Conservation (phyloP, 2,329 filamentous ascomycete species). For the Penicillium vulpinum region DNA sequence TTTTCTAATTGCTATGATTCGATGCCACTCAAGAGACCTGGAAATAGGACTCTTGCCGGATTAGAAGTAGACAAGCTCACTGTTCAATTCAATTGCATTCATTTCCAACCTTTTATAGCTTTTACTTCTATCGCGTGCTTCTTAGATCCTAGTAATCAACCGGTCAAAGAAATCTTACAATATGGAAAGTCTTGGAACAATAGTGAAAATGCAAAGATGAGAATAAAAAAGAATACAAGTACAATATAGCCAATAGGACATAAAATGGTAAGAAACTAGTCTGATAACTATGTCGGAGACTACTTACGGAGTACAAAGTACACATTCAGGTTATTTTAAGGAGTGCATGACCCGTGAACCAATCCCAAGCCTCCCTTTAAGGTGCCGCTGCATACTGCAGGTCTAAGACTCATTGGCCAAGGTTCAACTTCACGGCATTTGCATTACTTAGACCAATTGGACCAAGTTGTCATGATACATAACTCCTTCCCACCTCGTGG, state of each 20-base stretch:
- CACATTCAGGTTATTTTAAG: background rate
- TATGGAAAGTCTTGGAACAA: no score
- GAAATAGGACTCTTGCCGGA: no score
- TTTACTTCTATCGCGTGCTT: no score
- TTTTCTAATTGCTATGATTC: no score
- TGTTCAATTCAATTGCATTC: no score
- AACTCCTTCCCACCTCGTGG: conserved; percentile 23
- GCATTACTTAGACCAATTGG: background rate
- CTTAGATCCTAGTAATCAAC: no score
- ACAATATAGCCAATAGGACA: background rate
- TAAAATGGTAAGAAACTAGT: background rate
- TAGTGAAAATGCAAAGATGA: background rate
- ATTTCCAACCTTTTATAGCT: no score
- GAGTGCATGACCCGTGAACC: background rate
- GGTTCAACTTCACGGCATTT: background rate
- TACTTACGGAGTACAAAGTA: no score
- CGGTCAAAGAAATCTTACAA: background rate
- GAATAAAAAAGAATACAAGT: background rate
- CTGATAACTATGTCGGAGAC: background rate
- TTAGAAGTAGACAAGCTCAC: no score
- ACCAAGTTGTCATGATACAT: background rate
- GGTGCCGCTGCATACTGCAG: background rate
- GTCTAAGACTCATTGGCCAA: background rate
- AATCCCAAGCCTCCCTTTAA: background rate
- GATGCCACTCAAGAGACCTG: no score